A percentile compares a stretch with the other conserved stretches of the same genome.
Evolutionary conservation across 139 green algal genomes (phyloP).

Genomic region (Tetratostichococcus sp.): DNA sequence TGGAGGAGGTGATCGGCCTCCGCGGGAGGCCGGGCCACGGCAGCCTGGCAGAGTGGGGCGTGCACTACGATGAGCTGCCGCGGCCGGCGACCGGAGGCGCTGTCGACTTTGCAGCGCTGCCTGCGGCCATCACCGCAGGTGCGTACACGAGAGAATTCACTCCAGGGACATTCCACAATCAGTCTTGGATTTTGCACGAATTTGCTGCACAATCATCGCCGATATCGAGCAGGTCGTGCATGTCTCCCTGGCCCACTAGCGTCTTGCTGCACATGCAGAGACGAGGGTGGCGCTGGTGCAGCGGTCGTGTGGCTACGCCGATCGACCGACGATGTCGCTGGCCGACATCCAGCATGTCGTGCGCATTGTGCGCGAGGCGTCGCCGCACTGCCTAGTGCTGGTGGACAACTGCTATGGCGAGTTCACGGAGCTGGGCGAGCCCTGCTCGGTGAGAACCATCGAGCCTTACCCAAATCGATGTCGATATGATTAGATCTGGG

Average conservation of each 20-base stretch:
- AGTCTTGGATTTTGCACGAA: no score
- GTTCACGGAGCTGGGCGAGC: constrained; percentile 87
- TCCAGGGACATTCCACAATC: no score
- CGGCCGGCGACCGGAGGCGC: constrained; percentile 38
- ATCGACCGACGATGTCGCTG: constrained; percentile 79
- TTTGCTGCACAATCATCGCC: no score
- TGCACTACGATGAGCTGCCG: constrained; percentile 74
- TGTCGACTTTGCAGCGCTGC: constrained; percentile 73
- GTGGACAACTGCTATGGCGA: constrained; percentile 99
- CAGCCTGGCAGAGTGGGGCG: constrained; percentile 80
- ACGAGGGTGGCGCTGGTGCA: constrained; percentile 82
- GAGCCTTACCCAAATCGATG: no score
- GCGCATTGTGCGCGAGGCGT: constrained; percentile 50
- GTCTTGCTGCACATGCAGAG: constrained; percentile 8
- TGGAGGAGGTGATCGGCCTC: constrained; percentile 93
- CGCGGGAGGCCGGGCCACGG: constrained; percentile 64
- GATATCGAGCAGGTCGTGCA: no score
- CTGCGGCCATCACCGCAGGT: constrained; percentile 49
- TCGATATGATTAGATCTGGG: no score
- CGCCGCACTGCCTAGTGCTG: constrained; percentile 66
- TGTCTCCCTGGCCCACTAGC: no score
- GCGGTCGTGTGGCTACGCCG: constrained; percentile 91
- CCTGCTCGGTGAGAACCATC: constrained; percentile 43
- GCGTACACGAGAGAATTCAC: neutral
- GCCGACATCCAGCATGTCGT: constrained; percentile 63